Conservation (phyloP, 2,329 filamentous ascomycete genomes). For the Botrytis medusae region DNA sequence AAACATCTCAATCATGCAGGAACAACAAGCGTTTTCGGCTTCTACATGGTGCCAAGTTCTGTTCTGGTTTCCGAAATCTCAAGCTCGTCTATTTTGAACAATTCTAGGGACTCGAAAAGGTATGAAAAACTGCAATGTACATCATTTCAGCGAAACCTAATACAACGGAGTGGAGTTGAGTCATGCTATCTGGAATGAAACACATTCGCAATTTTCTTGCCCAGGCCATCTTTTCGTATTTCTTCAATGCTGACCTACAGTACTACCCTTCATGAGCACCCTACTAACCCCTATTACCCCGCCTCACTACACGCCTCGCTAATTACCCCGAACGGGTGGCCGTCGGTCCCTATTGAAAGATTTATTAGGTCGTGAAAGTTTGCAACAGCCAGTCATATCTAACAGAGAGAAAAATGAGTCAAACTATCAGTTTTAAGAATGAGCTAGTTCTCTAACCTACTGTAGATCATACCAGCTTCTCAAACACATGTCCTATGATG, state of each 20-base stretch:
- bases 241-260: background rate
- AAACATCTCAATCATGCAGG: background rate
- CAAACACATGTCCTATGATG: background rate
- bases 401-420: background rate
- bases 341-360: background rate
- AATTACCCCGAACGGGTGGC: background rate
- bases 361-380: background rate
- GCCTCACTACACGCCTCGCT: background rate
- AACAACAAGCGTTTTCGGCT: background rate
- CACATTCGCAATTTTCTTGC: background rate
- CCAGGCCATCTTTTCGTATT: background rate
- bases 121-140: background rate
- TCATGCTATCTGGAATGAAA: background rate
- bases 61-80: background rate
- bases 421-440: background rate
- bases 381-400: background rate
- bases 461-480: background rate
- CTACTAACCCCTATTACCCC: background rate
- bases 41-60: background rate
- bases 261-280: background rate
- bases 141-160: background rate
- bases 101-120: background rate
- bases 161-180: background rate
- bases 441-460: background rate
- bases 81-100: background rate